Evolutionary conservation across 257 asterid species (phyloP).

Genomic region (Thymus mandschuricus): DNA sequence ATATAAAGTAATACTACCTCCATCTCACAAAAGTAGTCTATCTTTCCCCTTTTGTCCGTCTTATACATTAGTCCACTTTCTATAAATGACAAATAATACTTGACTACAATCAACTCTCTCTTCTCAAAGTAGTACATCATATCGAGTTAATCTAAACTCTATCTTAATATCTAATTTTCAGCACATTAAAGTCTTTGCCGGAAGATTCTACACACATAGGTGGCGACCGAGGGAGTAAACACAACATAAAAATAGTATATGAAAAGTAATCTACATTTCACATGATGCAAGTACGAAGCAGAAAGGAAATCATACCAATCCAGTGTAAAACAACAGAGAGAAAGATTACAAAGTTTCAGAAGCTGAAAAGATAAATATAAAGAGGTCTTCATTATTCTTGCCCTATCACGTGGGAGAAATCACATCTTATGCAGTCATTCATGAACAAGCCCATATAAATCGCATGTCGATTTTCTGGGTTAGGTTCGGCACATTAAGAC

Average conservation of each 20-base stretch:
- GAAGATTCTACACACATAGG: too few relatives aligned
- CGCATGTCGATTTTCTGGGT: not conserved
- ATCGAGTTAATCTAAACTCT: too few relatives aligned
- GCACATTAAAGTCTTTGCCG: too few relatives aligned
- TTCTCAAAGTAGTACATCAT: too few relatives aligned
- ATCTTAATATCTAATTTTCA: too few relatives aligned
- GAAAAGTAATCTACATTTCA: not conserved
- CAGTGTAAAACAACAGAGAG: constrained; percentile 2
- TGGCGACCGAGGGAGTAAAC: too few relatives aligned
- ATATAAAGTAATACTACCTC: too few relatives aligned
- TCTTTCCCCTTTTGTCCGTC: too few relatives aligned
- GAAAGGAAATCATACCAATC: constrained; percentile 13
- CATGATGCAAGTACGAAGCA: constrained; percentile 7
- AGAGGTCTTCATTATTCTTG: constrained; percentile 21
- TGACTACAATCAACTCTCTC: too few relatives aligned
- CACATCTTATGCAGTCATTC: constrained; percentile 23
- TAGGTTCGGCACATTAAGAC: not conserved
- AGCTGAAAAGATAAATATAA: constrained; percentile 7
- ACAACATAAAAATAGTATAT: not conserved
- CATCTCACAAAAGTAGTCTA: too few relatives aligned
- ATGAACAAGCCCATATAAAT: not conserved
- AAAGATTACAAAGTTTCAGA: not conserved
- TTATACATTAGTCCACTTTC: too few relatives aligned
- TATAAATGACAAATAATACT: too few relatives aligned
- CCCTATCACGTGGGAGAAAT: constrained; percentile 6